phyloP scores from a whole-genome alignment of 805 yeast genomes.

The Torulaspora delbrueckii region DNA sequence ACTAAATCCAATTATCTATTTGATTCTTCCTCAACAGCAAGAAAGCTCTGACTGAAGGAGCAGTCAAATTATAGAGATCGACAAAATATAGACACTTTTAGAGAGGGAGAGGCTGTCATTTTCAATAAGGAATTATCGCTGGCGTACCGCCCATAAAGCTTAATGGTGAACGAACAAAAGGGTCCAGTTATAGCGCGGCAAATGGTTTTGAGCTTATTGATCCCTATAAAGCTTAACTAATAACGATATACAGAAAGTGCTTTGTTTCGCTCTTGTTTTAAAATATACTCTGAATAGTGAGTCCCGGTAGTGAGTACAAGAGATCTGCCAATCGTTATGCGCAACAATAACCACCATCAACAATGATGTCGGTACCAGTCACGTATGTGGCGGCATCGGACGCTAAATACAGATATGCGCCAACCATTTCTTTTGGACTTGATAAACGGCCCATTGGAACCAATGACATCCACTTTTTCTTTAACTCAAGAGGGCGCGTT shows the following conservation, averaged over 20 bases:
- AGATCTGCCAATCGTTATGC: not conserved
- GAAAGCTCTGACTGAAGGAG: not conserved
- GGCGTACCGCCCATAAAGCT: not conserved
- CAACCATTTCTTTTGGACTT: conserved; percentile 67
- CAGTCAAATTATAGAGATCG: not conserved
- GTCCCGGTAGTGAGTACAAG: not conserved
- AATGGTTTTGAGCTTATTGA: not conserved
- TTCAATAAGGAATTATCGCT: not conserved
- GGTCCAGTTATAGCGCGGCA: not conserved
- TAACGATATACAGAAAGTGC: not conserved
- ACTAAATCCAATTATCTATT: not conserved
- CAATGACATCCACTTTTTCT: conserved; percentile 45
- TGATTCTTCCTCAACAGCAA: not conserved
- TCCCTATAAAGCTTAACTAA: not conserved
- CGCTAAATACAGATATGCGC: conserved; percentile 75
- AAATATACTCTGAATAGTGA: not conserved
- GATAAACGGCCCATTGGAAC: conserved; percentile 76
- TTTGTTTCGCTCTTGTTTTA: not conserved
- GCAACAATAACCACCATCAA: conserved; percentile 64
- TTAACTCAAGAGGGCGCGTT: conserved; percentile 42
- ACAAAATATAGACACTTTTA: not conserved
- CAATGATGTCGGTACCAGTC: conserved; percentile 69
- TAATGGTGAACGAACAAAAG: not conserved
- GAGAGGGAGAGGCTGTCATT: not conserved
- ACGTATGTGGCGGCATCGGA: conserved; percentile 76